A percentile compares a stretch with the other conserved stretches of the same genome.
Evolutionary conservation across 495 filamentous ascomycete species (phyloP).

Genomic region (Talaromyces ruber): DNA sequence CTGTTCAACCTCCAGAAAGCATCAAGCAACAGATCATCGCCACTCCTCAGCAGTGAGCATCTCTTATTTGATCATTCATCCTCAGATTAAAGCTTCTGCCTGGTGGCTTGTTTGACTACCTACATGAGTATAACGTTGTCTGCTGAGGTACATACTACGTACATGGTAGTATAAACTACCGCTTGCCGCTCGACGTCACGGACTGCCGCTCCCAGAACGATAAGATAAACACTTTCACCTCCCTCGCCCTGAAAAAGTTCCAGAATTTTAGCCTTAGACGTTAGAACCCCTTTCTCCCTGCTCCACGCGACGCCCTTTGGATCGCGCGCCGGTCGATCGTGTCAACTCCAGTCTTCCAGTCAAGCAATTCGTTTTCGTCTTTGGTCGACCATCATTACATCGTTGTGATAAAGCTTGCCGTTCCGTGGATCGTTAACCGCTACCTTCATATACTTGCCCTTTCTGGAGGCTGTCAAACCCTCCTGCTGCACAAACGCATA

Average conservation of each 20-base stretch:
- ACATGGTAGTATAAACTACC: neutral
- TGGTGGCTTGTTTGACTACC: neutral
- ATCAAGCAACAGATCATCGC: neutral
- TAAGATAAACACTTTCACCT: neutral
- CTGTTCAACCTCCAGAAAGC: neutral
- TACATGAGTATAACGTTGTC: neutral
- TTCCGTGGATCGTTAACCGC: neutral
- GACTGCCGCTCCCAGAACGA: neutral
- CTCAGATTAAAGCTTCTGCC: neutral
- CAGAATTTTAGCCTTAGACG: too few relatives aligned
- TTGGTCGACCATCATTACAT: neutral
- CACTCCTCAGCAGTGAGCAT: neutral
- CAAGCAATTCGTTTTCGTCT: neutral
- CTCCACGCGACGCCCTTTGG: neutral
- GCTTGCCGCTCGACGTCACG: neutral
- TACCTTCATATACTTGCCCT: neutral
- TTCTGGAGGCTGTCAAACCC: neutral
- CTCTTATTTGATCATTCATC: neutral
- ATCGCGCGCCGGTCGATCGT: neutral
- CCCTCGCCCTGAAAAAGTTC: neutral
- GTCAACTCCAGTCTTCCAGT: neutral
- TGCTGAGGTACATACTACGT: neutral
- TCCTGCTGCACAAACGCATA: neutral
- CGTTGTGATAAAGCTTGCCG: neutral
- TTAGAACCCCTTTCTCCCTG: neutral